Conservation (phyloP, 495 filamentous ascomycete genomes). For the Astrocystis sublimbata region DNA sequence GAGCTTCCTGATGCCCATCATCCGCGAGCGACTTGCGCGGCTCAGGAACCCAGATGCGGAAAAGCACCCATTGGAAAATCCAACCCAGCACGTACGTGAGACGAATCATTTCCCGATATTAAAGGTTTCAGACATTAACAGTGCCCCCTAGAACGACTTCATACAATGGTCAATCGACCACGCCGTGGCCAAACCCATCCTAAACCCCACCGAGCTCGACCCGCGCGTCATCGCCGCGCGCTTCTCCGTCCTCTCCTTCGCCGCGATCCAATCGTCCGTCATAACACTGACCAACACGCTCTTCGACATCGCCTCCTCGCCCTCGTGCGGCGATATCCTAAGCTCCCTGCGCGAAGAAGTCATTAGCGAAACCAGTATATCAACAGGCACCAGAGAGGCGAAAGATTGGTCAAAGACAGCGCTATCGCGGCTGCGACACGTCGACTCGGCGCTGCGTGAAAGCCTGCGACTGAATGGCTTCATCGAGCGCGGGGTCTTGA, state of each 20-base stretch:
- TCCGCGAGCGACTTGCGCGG: slow-evolving; percentile 26
- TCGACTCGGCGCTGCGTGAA: slow-evolving; percentile 44
- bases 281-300: slow-evolving; percentile 46
- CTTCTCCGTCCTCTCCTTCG: slow-evolving; percentile 44
- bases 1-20: slow-evolving; percentile 34
- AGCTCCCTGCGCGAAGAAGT: slow-evolving; percentile 31
- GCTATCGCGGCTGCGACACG: slow-evolving; percentile 34
- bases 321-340: slow-evolving; percentile 24
- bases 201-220: slow-evolving; percentile 28
- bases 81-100: slow-evolving; percentile 18
- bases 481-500: slow-evolving; percentile 40
- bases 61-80: not conserved
- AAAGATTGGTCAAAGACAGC: slow-evolving; percentile 30
- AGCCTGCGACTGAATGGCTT: slow-evolving; percentile 45
- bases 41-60: not conserved
- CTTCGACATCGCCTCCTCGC: slow-evolving; percentile 35
- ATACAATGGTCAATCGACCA: slow-evolving; percentile 40
- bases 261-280: slow-evolving; percentile 48
- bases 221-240: slow-evolving; percentile 34
- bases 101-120: too few species aligned
- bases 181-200: slow-evolving; percentile 22
- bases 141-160: slow-evolving; percentile 35
- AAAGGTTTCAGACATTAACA: not conserved
- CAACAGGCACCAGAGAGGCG: not conserved
- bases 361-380: slow-evolving; percentile 15